Evolutionary conservation across 306 rosid species (phyloP), one percentile per base, ranked within the genome.

Genomic region (Parietaria judaica): DNA sequence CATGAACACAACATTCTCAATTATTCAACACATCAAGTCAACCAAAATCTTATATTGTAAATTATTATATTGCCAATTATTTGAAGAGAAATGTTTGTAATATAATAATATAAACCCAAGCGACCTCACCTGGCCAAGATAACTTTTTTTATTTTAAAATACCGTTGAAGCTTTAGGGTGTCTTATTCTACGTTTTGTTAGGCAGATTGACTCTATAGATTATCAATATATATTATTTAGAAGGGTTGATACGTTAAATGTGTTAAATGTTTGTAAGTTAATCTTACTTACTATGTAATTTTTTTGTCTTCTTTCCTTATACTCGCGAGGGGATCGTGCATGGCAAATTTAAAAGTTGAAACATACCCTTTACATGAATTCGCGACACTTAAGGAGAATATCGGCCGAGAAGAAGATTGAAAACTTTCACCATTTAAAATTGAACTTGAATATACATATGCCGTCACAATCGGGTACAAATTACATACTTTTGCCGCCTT

Each of bases 131-230:
- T 15, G 36, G 64, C 41, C 36, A 62, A 62, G 66, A 62, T 49
- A 62, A 62, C 31, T n/a, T n/a, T n/a, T n/a, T n/a, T n/a, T n/a
- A n/a, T n/a, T 36, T 3, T 62, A 62, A 47, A 41, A 15, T 49
- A 48, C 48, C 13, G 36, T 36, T 48, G 55, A 49, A 14, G 31
- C 38, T n/a, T 41, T 62, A 14, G n/a, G 8, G 14, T 6, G 31
- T 49, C 56, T 62, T 62, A 13, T 47, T 23, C 36, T 35, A 62
- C 56, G 56, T 15, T 48, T 17, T 34, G 56, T 62, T 62, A 48
- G 66, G 66, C 66, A 36, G 13, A 23, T 23, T 43, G n/a, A 62
- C 9, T 44, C 14, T 14, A 14, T 63, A 48, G n/a, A 3, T 11
- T 14, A 12, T n/a, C 36, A 50, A n/a, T 35, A n/a, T 15, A 36